Conservation (phyloP, 1,284 basidiomycete species). For the Stereum hirsutum region DNA sequence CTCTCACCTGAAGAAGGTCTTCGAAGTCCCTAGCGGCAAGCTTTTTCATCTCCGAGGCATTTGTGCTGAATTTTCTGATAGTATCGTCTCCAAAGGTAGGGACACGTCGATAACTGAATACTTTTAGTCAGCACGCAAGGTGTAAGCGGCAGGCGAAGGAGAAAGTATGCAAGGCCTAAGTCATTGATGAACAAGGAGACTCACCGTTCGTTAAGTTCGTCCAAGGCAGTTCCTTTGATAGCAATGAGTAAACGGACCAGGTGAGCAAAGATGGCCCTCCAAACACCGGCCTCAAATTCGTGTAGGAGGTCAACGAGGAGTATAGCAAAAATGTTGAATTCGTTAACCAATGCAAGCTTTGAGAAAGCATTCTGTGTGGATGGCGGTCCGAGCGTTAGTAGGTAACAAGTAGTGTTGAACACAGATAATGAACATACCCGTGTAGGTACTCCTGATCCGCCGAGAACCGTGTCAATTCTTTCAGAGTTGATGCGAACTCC, state of each 20-base stretch:
- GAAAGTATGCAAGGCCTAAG: no score
- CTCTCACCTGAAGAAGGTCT: constrained; percentile 18
- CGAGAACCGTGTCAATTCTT: constrained; percentile 10
- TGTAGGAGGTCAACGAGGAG: constrained; percentile 18
- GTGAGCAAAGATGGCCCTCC: constrained; percentile 18
- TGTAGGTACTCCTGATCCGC: not conserved
- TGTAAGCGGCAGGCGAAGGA: not conserved
- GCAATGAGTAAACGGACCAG: constrained; percentile 15
- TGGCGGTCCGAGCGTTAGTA: not conserved
- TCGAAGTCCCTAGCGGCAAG: constrained; percentile 21
- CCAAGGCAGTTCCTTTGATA: constrained; percentile 8
- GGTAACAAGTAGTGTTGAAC: not conserved
- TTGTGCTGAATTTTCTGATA: constrained; percentile 16
- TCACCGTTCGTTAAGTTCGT: constrained; percentile 13
- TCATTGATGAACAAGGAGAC: not conserved
- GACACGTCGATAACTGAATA: not conserved
- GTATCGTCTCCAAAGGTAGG: constrained; percentile 14
- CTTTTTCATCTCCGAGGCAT: constrained; percentile 19
- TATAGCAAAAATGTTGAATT: constrained; percentile 10
- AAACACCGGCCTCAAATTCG: constrained; percentile 19
- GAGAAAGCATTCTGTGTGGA: constrained; percentile 5
- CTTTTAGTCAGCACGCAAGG: not conserved
- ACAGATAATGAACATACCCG: not conserved
- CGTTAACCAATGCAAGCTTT: not conserved
- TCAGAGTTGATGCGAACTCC: constrained; percentile 5